Evolutionary conservation across 495 filamentous ascomycete genomes (phyloP), one percentile per base, ranked within the genome.

Genomic region (Bryoglossum gracile): DNA sequence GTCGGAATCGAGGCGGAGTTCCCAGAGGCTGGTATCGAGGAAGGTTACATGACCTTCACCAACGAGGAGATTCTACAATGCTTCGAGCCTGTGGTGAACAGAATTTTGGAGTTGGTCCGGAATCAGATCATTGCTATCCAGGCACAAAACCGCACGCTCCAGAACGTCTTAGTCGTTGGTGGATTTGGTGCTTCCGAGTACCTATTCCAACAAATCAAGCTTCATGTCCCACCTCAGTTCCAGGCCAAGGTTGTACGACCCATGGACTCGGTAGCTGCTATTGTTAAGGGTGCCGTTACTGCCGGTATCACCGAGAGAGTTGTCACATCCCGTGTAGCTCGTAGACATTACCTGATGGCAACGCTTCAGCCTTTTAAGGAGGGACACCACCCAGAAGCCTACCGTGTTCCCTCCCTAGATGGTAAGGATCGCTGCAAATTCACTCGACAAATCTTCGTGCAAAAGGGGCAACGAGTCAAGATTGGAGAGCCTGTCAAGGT

Each of bases 401-500:
- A 97, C 68, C 89, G 92, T 54, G 94, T 98, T 11, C 94, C 92
- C 17, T 92, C 86, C 55, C 77, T 97, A 47, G 92, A 98, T 57
- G 92, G 92, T 48, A 95, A 95, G 61, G 92, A 98, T 64, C 79
- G 92, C 42, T 98, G 92, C 82, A 98, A 98, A 73, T 98, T 96
- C 63, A 98, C 92, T 4, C 76, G 92, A 35, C 94, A 98, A 62
- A 96, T 97, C 52, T 98, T 98, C 58, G 92, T 98, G 56, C 92
- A 96, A 61, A 98, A 97, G 72, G 94, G 94, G 14, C 92, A 98
- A 66, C 81, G 92, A 61, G 89, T 98, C 64, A 96, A 95, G 82
- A 97, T 95, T 61, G 92, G 92, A 51, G 92, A 98, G 68, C 92
- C 94, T 6, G 92, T 97, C 65, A 98, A 98, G 71, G 94, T 98